Percentiles rank a stretch among this genome's conserved stretches.
Conservation (phyloP, 768 basidiomycete species). For the Leccinum rimulosum region DNA sequence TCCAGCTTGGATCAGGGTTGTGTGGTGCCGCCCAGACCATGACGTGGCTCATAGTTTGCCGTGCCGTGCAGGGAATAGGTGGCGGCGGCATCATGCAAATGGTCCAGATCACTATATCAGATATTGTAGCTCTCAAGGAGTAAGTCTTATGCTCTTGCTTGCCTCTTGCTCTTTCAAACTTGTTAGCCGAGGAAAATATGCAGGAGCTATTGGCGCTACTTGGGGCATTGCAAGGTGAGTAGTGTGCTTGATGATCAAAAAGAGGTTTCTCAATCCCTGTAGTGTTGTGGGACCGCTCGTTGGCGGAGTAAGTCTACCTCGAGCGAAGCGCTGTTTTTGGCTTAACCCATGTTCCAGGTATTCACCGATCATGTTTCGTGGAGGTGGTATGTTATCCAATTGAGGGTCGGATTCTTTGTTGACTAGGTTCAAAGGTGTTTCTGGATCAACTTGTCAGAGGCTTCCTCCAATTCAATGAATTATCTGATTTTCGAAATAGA, state of each 20-base stretch:
- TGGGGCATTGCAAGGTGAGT: slow-evolving; percentile 40
- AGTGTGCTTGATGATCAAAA: neutral
- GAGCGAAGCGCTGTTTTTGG: neutral
- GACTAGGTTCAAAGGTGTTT: slow-evolving; percentile 31
- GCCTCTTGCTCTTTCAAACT: neutral
- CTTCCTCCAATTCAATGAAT: neutral
- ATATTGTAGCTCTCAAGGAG: slow-evolving; percentile 38
- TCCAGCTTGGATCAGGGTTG: slow-evolving; percentile 37
- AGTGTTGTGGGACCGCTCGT: slow-evolving; percentile 45
- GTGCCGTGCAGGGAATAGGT: slow-evolving; percentile 44
- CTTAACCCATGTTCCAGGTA: slow-evolving; percentile 14
- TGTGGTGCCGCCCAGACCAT: slow-evolving; percentile 45
- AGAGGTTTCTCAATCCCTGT: neutral
- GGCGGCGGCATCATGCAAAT: slow-evolving; percentile 39
- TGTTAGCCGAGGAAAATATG: slow-evolving; percentile 39
- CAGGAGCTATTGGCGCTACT: slow-evolving; percentile 36
- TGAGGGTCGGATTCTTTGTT: neutral
- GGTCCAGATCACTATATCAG: slow-evolving; percentile 38
- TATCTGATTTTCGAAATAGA: slow-evolving; percentile 16
- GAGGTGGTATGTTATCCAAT: slow-evolving; percentile 35
- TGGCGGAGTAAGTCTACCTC: slow-evolving; percentile 30
- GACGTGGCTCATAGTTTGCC: slow-evolving; percentile 40
- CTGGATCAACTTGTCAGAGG: slow-evolving; percentile 34
- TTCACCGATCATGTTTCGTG: slow-evolving; percentile 38
- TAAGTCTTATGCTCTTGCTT: slow-evolving; percentile 12